Evolutionary conservation across 164 flowering plant species (phyloP), one percentile per base, ranked within the genome.

Genomic region (Piper longum): DNA sequence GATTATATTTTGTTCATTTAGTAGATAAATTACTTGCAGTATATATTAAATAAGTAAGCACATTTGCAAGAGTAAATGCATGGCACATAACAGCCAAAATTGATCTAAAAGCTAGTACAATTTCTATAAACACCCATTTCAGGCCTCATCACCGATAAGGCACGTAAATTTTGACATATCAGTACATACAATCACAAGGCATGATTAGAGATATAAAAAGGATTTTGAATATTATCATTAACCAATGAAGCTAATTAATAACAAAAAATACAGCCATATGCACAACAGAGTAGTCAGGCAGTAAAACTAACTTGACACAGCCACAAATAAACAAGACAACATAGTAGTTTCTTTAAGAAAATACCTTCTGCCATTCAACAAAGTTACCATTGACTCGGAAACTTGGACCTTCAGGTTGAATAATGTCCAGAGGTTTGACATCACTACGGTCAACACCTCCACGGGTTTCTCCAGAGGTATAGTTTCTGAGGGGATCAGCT

Each of bases 321-420:
- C 11, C 8, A 44, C 48, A 44, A 5, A 11, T 11, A 44, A 5
- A 3, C 48, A 44, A 44, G 11, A 6, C 11, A n/a, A 19, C 42
- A 5, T 26, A 16, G 54, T 36, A n/a, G 16, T 7, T 12, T 18
- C 52, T 26, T 13, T 13, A 57, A 26, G 57, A 40, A 18, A 43
- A 57, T 69, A 87, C 97, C 95, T 89, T 87, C 75, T 89, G 95
- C 97, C 95, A 89, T 68, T 87, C 86, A 4, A 89, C 84, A 77
- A 75, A 87, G 68, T 82, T 64, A 16, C 97, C 97, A 68, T 74
- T 73, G 26, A 89, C 83, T 57, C 97, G 95, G 67, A 87, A 89
- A 76, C 97, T 89, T 18, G 97, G 97, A 57, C 97, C 97, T 77
- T 89, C 97, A n/a, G 90, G 88, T 78, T 89, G 97, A 70, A 82